phyloP scores from a whole-genome alignment of 345 rosid species.

The Eucalyptus tenuipes region DNA sequence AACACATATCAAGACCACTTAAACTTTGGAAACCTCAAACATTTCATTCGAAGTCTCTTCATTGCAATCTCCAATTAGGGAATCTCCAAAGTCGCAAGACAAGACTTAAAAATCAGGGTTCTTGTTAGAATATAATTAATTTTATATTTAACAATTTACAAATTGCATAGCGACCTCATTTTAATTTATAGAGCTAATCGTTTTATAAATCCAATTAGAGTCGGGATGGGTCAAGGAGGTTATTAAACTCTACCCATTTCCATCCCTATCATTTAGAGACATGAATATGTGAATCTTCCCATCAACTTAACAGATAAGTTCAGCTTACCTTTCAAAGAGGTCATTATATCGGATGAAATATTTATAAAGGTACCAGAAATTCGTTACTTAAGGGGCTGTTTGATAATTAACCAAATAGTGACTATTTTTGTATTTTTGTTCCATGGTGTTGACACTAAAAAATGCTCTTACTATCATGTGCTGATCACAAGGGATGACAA shows the following conservation, averaged over 20 bases:
- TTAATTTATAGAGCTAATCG: background rate
- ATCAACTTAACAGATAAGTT: background rate
- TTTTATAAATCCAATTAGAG: background rate
- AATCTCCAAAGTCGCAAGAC: background rate
- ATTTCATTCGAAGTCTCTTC: background rate
- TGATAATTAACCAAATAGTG: too few species aligned
- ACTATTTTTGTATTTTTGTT: too few species aligned
- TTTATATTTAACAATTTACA: background rate
- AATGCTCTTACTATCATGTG: too few species aligned
- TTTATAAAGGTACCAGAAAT: background rate
- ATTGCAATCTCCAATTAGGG: background rate
- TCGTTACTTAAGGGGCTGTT: background rate
- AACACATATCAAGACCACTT: background rate
- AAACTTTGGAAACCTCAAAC: background rate
- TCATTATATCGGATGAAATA: background rate
- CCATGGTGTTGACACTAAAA: too few species aligned
- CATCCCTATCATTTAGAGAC: background rate
- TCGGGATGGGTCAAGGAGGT: background rate
- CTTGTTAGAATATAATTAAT: background rate
- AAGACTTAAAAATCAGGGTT: background rate
- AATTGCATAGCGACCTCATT: background rate
- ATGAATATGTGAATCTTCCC: background rate
- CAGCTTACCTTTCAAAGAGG: background rate
- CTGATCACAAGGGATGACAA: accelerated
- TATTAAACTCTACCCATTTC: background rate